Evolutionary conservation across 192 early-diverging fungal species (phyloP).

Genomic region (Spizellomyces punctatus): DNA sequence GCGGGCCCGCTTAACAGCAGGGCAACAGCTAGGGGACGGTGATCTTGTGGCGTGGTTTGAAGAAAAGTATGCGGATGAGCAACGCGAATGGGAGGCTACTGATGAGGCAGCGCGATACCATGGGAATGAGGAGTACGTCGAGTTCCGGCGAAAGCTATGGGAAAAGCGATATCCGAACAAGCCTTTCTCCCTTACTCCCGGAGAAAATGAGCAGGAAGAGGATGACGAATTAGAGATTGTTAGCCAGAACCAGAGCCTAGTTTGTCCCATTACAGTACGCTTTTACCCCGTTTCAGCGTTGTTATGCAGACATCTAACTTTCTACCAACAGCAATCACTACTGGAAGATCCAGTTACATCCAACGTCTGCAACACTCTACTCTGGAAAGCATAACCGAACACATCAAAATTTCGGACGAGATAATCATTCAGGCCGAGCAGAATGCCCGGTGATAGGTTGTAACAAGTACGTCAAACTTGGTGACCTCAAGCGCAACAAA

Average conservation of each 20-base stretch:
- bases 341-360: conserved; percentile 35
- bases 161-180: conserved; percentile 14
- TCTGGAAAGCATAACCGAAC: conserved; percentile 31
- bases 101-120: conserved; percentile 11
- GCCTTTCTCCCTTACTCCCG: conserved; percentile 7
- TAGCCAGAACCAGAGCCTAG: conserved; percentile 18
- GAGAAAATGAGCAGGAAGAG: not conserved
- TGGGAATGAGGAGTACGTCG: conserved; percentile 13
- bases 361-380: conserved; percentile 36
- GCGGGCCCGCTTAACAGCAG: not conserved
- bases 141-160: conserved; percentile 23
- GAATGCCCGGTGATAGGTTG: conserved; percentile 43
- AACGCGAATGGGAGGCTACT: not conserved
- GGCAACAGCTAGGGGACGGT: not conserved
- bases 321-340: conserved; percentile 3
- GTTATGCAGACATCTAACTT: not conserved
- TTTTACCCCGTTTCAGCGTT: not conserved
- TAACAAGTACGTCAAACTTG: conserved; percentile 13
- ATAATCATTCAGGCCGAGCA: not conserved
- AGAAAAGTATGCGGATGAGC: not conserved
- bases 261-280: conserved; percentile 35
- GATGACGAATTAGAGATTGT: conserved; percentile 26
- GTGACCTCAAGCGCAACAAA: conserved; percentile 30
- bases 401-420: conserved; percentile 7
- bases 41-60: conserved; percentile 9